Evolutionary conservation across 2,329 filamentous ascomycete species (phyloP), one percentile per base, ranked within the genome.

Genomic region (Phyllosticta paracitricarpa): DNA sequence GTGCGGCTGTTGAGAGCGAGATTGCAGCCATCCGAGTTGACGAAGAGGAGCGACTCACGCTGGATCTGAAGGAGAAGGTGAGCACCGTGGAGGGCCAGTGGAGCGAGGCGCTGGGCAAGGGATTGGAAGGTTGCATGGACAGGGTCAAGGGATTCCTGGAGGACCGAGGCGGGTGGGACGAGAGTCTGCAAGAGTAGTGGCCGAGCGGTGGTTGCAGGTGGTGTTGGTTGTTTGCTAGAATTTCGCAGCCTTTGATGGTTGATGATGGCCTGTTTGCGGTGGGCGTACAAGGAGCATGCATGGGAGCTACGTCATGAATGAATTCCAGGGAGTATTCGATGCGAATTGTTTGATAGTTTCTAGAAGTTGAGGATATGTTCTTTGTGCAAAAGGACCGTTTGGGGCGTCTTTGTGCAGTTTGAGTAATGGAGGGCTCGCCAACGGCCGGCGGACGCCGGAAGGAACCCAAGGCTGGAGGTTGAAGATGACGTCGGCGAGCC

Each of bases 61-160:
- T 87, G 56, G 93, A 97, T 70, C 75, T 97, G 66, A 94, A 97
- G 76, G 93, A 97, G 69, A 96, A 95, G 75, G 94, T 97, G 1
- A 84, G 87, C 33, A 84, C 92, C 65, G 89, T 97, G 35, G 91
- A 96, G 75, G 88, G 91, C 60, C 91, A 96, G 75, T 97, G 94
- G 93, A 80, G 82, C 40, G 89, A 91, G 68, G 91, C 89, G 4
- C 78, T 97, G n/a, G 93, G 92, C 0, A 85, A 86, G 64, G 84
- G 86, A 61, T 81, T 97, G 67, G 83, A 83, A 63, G 82, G 79
- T 17, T 86, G 92, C 64, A 93, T 89, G 74, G 84, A 85, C 70
- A 79, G 88, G 58, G 87, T 96, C 0, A 86, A 86, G 59, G 82
- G 81, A 30, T 92, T 86, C 77, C 78, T 97, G 66, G 75, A 90